phyloP scores from a whole-genome alignment of 257 asterid genomes.

The Voacanga thouarsii region DNA sequence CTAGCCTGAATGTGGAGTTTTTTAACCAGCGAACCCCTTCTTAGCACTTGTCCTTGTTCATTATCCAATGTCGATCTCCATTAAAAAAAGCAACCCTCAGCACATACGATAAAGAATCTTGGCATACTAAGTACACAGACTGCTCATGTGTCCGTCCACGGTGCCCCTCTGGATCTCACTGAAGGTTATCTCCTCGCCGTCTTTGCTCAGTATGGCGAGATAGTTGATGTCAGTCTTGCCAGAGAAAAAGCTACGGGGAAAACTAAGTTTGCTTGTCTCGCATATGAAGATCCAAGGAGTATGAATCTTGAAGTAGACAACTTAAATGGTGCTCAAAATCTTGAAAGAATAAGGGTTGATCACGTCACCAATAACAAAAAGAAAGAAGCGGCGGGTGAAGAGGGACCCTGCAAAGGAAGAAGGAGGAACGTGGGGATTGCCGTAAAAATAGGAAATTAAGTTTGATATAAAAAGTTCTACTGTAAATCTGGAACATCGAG shows the following conservation, averaged over 20 bases:
- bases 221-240: slow-evolving; percentile 81
- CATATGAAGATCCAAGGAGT: slow-evolving; percentile 97
- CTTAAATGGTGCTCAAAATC: slow-evolving; percentile 73
- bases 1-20: slow-evolving; percentile 81
- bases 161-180: slow-evolving; percentile 81
- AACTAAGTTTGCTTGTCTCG: slow-evolving; percentile 85
- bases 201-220: slow-evolving; percentile 90
- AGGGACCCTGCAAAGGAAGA: slow-evolving; percentile 71
- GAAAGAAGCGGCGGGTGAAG: slow-evolving; percentile 93
- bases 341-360: slow-evolving; percentile 88
- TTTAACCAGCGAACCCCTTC: slow-evolving; percentile 86
- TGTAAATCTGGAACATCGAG: too few species aligned
- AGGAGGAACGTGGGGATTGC: slow-evolving; percentile 93
- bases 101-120: slow-evolving; percentile 79
- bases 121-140: slow-evolving; percentile 96
- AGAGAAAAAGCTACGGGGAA: slow-evolving; percentile 92
- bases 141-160: slow-evolving; percentile 74
- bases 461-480: too few species aligned
- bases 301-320: slow-evolving; percentile 92
- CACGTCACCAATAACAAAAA: slow-evolving; percentile 77
- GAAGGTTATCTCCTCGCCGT: slow-evolving; percentile 97
- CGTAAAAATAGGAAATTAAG: slow-evolving; percentile 19
- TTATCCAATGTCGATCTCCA: background rate
- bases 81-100: slow-evolving; percentile 72
- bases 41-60: slow-evolving; percentile 31